Conservation (phyloP, 345 rosid species). For the Anastatica hierochuntica region DNA sequence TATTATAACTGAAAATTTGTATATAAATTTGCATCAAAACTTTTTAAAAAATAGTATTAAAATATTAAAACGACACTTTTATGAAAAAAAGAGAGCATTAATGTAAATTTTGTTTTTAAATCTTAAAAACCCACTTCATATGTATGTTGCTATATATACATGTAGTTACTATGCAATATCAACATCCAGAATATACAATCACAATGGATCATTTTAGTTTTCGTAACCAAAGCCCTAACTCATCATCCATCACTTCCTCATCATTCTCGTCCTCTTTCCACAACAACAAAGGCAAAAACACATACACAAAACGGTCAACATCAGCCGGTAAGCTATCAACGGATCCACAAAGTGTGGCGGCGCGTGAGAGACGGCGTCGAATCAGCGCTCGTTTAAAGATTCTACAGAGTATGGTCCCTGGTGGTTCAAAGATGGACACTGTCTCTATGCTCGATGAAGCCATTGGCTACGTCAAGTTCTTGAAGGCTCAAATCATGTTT, state of each 20-base stretch:
- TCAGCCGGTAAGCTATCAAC: slow-evolving; percentile 46
- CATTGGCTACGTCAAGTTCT: slow-evolving; percentile 77
- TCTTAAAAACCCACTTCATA: too few species aligned
- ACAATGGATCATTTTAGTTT: slow-evolving; percentile 12
- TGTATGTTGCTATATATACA: not conserved
- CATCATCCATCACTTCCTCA: slow-evolving; percentile 27
- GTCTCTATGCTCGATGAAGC: slow-evolving; percentile 88
- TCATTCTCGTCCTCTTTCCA: slow-evolving; percentile 35
- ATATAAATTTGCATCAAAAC: too few species aligned
- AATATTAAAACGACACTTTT: too few species aligned
- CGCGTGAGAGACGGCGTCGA: slow-evolving; percentile 75
- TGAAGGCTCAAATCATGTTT: slow-evolving; percentile 66
- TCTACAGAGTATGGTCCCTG: slow-evolving; percentile 77
- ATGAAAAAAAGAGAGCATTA: too few species aligned
- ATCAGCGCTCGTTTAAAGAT: slow-evolving; percentile 83
- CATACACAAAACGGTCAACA: slow-evolving; percentile 24
- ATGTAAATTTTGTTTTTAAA: too few species aligned
- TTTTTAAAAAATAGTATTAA: too few species aligned
- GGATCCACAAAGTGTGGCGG: slow-evolving; percentile 89
- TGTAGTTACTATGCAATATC: not conserved
- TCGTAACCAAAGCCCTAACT: slow-evolving; percentile 11
- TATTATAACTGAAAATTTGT: too few species aligned
- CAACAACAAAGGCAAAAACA: not conserved
- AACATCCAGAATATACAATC: not conserved
- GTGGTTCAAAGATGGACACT: slow-evolving; percentile 83